Conservation (phyloP, 768 basidiomycete species). For the Mrakia gelida region DNA sequence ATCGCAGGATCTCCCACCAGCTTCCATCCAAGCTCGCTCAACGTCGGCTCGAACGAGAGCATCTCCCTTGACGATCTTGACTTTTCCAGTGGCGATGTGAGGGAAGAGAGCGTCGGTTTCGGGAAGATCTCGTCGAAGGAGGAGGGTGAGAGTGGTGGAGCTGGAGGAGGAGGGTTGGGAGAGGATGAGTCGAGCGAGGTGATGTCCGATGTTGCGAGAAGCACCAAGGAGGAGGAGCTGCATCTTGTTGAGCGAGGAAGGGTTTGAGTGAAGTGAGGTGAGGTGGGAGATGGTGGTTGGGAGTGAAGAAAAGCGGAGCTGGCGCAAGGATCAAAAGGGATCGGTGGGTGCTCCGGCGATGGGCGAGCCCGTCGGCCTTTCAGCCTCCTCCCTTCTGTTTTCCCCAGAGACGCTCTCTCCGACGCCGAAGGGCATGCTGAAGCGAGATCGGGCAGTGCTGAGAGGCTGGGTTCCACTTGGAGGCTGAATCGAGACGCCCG, state of each 20-base stretch:
- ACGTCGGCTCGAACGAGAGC: neutral
- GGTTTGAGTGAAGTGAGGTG: neutral
- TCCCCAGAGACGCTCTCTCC: too few relatives aligned
- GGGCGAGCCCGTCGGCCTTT: too few relatives aligned
- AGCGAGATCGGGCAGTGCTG: too few relatives aligned
- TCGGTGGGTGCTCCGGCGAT: too few relatives aligned
- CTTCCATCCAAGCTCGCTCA: neutral
- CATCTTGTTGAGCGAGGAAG: neutral
- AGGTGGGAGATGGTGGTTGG: neutral
- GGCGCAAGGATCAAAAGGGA: too few relatives aligned
- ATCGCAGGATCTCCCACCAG: neutral
- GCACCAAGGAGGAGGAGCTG: conserved; percentile 5
- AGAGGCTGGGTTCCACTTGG: too few relatives aligned
- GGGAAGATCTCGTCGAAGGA: neutral
- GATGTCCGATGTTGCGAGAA: conserved; percentile 3
- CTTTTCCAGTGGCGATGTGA: neutral
- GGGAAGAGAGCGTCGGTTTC: conserved; percentile 2
- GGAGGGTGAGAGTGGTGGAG: conserved; percentile 2
- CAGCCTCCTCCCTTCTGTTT: too few relatives aligned
- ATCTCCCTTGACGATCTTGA: neutral
- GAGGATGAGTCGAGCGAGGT: conserved; percentile 2
- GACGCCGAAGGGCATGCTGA: too few relatives aligned
- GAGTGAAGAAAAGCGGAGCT: neutral
- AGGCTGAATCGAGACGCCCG: too few relatives aligned
- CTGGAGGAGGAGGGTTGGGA: neutral